phyloP scores from a whole-genome alignment of 1,284 basidiomycete species.

The Xerocomus nothofagi region DNA sequence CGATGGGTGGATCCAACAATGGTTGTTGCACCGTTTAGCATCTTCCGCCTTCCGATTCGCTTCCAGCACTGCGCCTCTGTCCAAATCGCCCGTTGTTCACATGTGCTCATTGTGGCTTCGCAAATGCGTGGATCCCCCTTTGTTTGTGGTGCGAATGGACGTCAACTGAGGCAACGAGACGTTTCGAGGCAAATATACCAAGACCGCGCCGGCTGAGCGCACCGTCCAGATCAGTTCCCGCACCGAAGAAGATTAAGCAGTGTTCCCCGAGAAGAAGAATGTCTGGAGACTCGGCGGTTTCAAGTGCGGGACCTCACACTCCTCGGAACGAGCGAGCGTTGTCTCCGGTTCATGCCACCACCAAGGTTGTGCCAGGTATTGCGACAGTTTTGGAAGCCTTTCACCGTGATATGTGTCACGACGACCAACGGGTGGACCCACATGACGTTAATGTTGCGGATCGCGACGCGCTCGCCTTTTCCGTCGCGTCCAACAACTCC shows the following conservation, averaged over 20 bases:
- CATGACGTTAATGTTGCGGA: constrained; percentile 15
- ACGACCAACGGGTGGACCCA: constrained; percentile 9
- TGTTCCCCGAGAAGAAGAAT: constrained; percentile 16
- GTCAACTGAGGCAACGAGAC: constrained; percentile 41
- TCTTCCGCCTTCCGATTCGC: constrained; percentile 47
- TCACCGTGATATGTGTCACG: constrained; percentile 24
- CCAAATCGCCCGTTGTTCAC: constrained; percentile 48
- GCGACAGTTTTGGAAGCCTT: constrained; percentile 28
- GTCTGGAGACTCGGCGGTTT: constrained; percentile 24
- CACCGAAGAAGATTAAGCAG: constrained; percentile 17
- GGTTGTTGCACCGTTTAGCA: constrained; percentile 34
- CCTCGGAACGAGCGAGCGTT: constrained; percentile 21
- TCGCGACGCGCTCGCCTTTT: background rate
- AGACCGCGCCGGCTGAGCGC: constrained; percentile 41
- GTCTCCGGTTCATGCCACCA: constrained; percentile 1
- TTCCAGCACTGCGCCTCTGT: constrained; percentile 52
- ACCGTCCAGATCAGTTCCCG: constrained; percentile 32
- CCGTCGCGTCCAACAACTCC: constrained; percentile 7
- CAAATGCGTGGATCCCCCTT: constrained; percentile 50
- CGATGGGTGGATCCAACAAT: constrained; percentile 13
- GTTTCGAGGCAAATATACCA: constrained; percentile 38
- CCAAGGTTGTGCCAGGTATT: constrained; percentile 26
- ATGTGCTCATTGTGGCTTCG: constrained; percentile 51
- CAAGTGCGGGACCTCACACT: constrained; percentile 23
- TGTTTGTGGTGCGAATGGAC: constrained; percentile 60